Conservation (phyloP, 495 filamentous ascomycete genomes). For the Aspergillus saccharolyticus region DNA sequence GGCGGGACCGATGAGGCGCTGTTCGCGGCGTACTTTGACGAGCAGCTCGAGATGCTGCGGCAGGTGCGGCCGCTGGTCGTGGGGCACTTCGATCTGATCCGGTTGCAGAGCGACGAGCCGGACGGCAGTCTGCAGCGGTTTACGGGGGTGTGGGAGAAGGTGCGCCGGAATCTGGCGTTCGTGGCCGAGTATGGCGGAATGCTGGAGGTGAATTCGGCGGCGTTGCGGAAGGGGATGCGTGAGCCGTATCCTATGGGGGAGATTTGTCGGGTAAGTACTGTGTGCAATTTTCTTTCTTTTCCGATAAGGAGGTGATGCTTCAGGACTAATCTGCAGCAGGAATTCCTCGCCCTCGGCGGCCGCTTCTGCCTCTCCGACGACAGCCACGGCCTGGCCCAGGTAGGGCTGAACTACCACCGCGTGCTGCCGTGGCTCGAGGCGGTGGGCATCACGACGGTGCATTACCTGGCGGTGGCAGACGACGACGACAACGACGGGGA, state of each 20-base stretch:
- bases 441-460: slow-evolving; percentile 41
- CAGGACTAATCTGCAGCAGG: too few relatives aligned
- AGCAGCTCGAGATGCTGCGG: slow-evolving; percentile 73
- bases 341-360: slow-evolving; percentile 61
- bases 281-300: slow-evolving; percentile 9
- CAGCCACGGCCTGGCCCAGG: slow-evolving; percentile 77
- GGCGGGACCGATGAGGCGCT: slow-evolving; percentile 65
- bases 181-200: slow-evolving; percentile 70
- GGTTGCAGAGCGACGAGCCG: slow-evolving; percentile 67
- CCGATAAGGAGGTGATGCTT: background rate
- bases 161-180: slow-evolving; percentile 67
- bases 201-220: slow-evolving; percentile 83
- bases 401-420: slow-evolving; percentile 62
- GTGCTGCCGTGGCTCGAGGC: slow-evolving; percentile 54
- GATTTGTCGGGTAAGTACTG: slow-evolving; percentile 68
- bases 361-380: slow-evolving; percentile 86
- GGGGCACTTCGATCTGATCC: slow-evolving; percentile 90
- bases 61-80: slow-evolving; percentile 73
- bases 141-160: slow-evolving; percentile 63
- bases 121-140: slow-evolving; percentile 50
- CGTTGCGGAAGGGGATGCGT: slow-evolving; percentile 78
- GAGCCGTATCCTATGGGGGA: slow-evolving; percentile 82
- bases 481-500: slow-evolving; percentile 3
- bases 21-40: slow-evolving; percentile 80
- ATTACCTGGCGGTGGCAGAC: slow-evolving; percentile 36